Percentiles rank a stretch among this genome's conserved stretches.
phyloP scores from a whole-genome alignment of 306 rosid species.

The Dryas drummondii region DNA sequence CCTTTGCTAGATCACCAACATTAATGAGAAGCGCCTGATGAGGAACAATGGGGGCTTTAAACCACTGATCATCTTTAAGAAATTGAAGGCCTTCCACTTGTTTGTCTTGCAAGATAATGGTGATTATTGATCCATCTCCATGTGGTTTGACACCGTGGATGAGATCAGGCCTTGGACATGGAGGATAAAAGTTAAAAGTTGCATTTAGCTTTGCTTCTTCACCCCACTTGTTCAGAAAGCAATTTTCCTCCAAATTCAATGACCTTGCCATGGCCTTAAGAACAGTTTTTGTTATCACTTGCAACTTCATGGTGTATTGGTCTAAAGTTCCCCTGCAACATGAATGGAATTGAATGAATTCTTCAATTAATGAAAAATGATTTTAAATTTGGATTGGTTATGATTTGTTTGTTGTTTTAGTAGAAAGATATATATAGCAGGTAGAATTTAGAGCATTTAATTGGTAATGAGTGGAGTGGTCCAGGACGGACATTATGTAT shows the following conservation, averaged over 20 bases:
- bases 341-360: too few relatives aligned
- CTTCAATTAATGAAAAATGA: too few relatives aligned
- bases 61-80: slow-evolving; percentile 66
- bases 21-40: slow-evolving; percentile 55
- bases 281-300: slow-evolving; percentile 34
- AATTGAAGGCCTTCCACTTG: slow-evolving; percentile 70
- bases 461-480: too few relatives aligned
- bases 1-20: slow-evolving; percentile 57
- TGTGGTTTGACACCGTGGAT: slow-evolving; percentile 18
- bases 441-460: too few relatives aligned
- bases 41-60: slow-evolving; percentile 53
- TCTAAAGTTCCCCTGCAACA: slow-evolving; percentile 41
- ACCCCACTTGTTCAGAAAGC: neutral
- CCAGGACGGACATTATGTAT: too few relatives aligned
- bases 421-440: too few relatives aligned
- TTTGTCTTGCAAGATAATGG: slow-evolving; percentile 27
- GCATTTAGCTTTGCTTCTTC: neutral
- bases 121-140: slow-evolving; percentile 16
- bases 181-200: slow-evolving; percentile 11
- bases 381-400: too few relatives aligned
- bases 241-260: slow-evolving; percentile 50
- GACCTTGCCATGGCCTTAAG: slow-evolving; percentile 71
- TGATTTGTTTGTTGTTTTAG: too few relatives aligned
- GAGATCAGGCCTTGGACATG: slow-evolving; percentile 7
- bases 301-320: slow-evolving; percentile 39